Evolutionary conservation across 352 stramenopile species (phyloP).

Genomic region (Pythium biforme): DNA sequence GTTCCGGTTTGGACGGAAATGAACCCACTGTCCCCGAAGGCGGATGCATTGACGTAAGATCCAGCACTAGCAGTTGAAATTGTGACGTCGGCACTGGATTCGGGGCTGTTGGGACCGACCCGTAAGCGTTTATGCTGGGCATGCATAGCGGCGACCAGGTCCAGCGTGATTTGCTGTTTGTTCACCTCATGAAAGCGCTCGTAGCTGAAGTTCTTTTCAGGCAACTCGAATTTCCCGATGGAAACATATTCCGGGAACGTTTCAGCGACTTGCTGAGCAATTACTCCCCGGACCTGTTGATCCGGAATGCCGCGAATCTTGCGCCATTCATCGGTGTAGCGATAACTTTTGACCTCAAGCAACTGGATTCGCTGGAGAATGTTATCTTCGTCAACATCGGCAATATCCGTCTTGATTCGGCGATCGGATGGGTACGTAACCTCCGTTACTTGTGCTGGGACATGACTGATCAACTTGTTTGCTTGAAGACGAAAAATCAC

Average conservation of each 20-base stretch:
- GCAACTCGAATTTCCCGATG: slow-evolving; percentile 79
- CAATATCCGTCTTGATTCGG: slow-evolving; percentile 92
- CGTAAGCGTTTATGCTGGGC: slow-evolving; percentile 72
- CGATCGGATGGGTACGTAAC: slow-evolving; percentile 91
- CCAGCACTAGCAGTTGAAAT: slow-evolving; percentile 47
- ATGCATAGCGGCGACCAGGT: slow-evolving; percentile 89
- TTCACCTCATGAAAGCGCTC: slow-evolving; percentile 94
- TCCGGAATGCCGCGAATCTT: slow-evolving; percentile 79
- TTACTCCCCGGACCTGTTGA: slow-evolving; percentile 85
- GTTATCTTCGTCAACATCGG: slow-evolving; percentile 85
- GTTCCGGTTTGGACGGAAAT: slow-evolving; percentile 43
- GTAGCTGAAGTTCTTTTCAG: slow-evolving; percentile 87
- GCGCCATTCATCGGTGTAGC: slow-evolving; percentile 91
- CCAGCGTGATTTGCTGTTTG: slow-evolving; percentile 90
- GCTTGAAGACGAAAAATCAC: slow-evolving; percentile 50
- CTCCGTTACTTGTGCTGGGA: slow-evolving; percentile 88
- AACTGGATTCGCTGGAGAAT: slow-evolving; percentile 87
- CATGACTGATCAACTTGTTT: slow-evolving; percentile 62
- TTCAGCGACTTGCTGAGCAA: slow-evolving; percentile 90
- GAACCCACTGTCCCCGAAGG: slow-evolving; percentile 32
- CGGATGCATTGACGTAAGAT: slow-evolving; percentile 39
- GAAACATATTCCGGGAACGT: slow-evolving; percentile 93
- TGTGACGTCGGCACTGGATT: slow-evolving; percentile 41
- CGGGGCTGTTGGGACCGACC: slow-evolving; percentile 46
- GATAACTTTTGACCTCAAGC: slow-evolving; percentile 89